Evolutionary conservation across 495 filamentous ascomycete genomes (phyloP).

Genomic region (Aeminium ludgeri): DNA sequence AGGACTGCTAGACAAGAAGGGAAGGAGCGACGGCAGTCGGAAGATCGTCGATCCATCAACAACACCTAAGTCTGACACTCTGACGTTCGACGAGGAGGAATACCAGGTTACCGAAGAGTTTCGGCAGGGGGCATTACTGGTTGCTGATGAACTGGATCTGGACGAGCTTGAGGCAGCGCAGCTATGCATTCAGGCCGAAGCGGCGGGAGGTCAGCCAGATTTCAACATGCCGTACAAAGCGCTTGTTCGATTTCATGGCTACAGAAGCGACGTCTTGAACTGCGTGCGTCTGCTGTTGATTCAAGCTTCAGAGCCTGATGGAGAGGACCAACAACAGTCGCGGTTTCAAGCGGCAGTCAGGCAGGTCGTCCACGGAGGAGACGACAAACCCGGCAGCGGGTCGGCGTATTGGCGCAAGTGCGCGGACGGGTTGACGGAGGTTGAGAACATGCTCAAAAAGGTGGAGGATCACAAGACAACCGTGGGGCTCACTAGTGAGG

Average conservation of each 20-base stretch:
- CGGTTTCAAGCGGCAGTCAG: conserved; percentile 28
- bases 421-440: conserved; percentile 50
- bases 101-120: conserved; percentile 80
- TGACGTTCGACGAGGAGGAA: conserved; percentile 54
- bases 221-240: conserved; percentile 4
- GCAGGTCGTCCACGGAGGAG: conserved; percentile 28
- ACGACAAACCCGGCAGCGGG: conserved; percentile 7
- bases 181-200: conserved; percentile 37
- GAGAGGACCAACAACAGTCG: conserved; percentile 33
- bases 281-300: conserved; percentile 40
- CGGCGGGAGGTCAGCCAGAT: neutral
- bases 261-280: conserved; percentile 60
- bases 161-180: conserved; percentile 73
- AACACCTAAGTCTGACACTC: conserved; percentile 26
- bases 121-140: conserved; percentile 53
- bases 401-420: conserved; percentile 47
- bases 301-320: conserved; percentile 37
- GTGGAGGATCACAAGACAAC: conserved; percentile 57
- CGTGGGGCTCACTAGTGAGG: conserved; percentile 47
- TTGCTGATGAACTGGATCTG: conserved; percentile 74
- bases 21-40: conserved; percentile 51
- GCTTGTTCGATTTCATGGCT: conserved; percentile 67
- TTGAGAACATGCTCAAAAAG: conserved; percentile 53
- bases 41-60: conserved; percentile 26
- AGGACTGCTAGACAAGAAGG: conserved; percentile 57